Base-by-base conservation (phyloP, 2,329 filamentous ascomycete genomes). In the Ascochyta rabiei region DNA sequence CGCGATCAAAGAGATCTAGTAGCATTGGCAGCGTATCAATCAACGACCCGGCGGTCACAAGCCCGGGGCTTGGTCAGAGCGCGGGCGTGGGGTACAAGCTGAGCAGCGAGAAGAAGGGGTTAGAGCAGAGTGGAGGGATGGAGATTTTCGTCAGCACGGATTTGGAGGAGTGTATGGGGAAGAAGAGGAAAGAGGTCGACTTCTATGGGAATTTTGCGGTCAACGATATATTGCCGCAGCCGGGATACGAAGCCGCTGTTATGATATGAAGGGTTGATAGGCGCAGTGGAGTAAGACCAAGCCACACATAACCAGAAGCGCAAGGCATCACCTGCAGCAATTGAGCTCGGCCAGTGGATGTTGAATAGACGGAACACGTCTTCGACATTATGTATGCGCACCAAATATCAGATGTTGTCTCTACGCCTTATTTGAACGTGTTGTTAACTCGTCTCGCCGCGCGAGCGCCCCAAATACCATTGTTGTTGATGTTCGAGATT, bases 151-250 rank as follows among this genome's bases (percentile, higher is more conserved):
- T 74, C n/a, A 65, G 62, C 6, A 60, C 63, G 33, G 65, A 72
- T 49, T 33, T 74, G 35, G 71, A 71, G 30, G 63, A 69, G 44
- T 68, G 69, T 1, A 75, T 74, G 72, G 57, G 56, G 26, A 38
- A 38, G 49, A 53, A 64, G 23, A 52, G 70, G 47, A 63, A 67
- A 43, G 70, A 63, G 50, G 59, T 73, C 16, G 71, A 74, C 48
- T 74, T 71, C 47, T 74, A 73, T 45, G 71, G 71, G 2, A 67
- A 73, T 45, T 74, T 70, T 59, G 68, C 63, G 1, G 70, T 74
- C 18, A 63, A 63, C 10, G 71, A 73, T 61, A 68, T 68, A 2
- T 51, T 74, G 40, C 71, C 71, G 16, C 69, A 72, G 39, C 71
- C 71, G 2, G 57, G 62, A 15, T 71, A 70, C 56, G 59, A 60